Percentiles rank a stretch among this genome's conserved stretches.
These are phyloP conservation scores for Uronychia setigera DNA, from an alignment of 73 alveolate species.

Conservation along the genomic window DNA sequence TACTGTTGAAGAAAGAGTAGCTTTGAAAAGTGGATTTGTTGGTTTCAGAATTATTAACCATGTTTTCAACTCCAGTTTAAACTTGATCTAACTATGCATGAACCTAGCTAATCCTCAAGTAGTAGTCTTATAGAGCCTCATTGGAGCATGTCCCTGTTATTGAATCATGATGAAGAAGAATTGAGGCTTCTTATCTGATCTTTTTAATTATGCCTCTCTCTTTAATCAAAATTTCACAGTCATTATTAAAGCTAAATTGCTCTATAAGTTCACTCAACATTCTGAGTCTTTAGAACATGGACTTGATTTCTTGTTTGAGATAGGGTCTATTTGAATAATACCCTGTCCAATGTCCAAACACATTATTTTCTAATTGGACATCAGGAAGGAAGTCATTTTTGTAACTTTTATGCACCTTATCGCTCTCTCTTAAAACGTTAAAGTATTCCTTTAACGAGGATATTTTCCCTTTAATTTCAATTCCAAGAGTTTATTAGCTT, in stretches of 20 bases:
- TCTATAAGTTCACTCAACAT: slow-evolving; percentile 16
- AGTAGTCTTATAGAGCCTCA: slow-evolving; percentile 34
- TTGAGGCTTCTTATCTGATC: slow-evolving; percentile 1
- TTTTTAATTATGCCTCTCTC: neutral
- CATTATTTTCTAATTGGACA: neutral
- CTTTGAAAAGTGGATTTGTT: too few relatives aligned
- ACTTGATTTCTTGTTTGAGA: slow-evolving; percentile 28
- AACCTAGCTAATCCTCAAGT: too few relatives aligned
- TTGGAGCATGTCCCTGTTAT: slow-evolving; percentile 62
- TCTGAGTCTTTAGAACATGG: slow-evolving; percentile 1
- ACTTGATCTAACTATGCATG: too few relatives aligned
- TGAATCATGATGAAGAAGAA: slow-evolving; percentile 68
- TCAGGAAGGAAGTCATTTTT: neutral
- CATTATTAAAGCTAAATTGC: neutral
- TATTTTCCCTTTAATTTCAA: slow-evolving; percentile 26
- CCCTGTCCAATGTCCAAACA: slow-evolving; percentile 47
- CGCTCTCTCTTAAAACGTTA: neutral
- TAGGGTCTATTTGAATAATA: slow-evolving; percentile 47
- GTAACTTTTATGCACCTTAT: neutral
- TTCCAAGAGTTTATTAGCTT: neutral
- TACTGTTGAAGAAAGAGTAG: too few relatives aligned
- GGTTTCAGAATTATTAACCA: too few relatives aligned
- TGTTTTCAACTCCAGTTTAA: too few relatives aligned
- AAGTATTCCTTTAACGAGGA: slow-evolving; percentile 57
- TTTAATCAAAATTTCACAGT: neutral